Base-by-base conservation (phyloP, 805 yeast genomes). In the Candida montana region DNA sequence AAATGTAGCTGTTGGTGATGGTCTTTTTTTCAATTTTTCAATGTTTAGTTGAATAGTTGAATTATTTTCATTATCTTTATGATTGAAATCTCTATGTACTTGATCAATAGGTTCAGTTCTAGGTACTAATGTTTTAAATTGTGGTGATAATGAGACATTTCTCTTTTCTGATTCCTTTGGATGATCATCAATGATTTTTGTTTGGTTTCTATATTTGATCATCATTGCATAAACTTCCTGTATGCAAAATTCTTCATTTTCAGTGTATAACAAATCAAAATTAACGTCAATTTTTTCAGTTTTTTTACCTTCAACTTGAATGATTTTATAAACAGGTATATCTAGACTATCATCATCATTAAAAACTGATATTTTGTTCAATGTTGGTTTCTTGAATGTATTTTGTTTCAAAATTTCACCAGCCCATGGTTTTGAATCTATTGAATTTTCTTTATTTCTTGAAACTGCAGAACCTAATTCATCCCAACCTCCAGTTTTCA, bases 1-100 rank as follows among this genome's bases (percentile, higher is more conserved):
- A 54, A 81, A 64, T 0, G 96, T 89, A 48, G 83, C 72, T 0
- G 96, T 88, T 1, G 95, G 95, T 0, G 95, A 83, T 12, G 69
- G 65, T 3, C 77, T 73, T 24, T 58, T 54, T 21, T 47, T 48
- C n/a, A 53, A 38, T 20, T 28, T 37, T 8, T 35, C 33, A 24
- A 39, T 42, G 28, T 45, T 36, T 21, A 54, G 31, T 3, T 47
- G 51, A 11, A 52, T 51, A 2, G 64, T 58, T 4, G 27, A 15
- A 41, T 33, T 32, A 31, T 3, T 19, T 13, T 37, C 33, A 16
- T 24, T 26, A 31, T 31, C 16, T 5, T 17, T 18, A 17, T 17
- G 15, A 30, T 37, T 23, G 18, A 21, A 21, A 21, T 33, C 23
- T n/a, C 21, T 17, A 5, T 26, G 12, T 18, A 27, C 38, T 12